Conservation (phyloP, 306 rosid species). For the Fragaria nilgerrensis region DNA sequence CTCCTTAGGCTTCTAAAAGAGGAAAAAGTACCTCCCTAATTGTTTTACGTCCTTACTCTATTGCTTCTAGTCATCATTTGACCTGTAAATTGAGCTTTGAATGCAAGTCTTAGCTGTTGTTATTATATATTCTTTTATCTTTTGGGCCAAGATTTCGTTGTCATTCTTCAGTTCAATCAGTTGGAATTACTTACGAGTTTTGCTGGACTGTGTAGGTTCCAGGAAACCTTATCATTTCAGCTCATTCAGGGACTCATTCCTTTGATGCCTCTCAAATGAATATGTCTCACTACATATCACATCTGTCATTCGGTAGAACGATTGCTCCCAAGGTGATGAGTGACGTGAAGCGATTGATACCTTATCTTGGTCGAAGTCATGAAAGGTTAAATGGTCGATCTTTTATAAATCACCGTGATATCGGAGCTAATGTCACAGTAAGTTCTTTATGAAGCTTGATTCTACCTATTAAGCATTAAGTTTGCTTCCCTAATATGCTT, state of each 20-base stretch:
- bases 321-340: conserved; percentile 57
- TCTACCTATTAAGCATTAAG: conserved; percentile 5
- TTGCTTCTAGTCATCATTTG: neutral
- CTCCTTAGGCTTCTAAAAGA: too few relatives aligned
- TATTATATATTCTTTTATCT: neutral
- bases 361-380: conserved; percentile 75
- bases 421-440: conserved; percentile 85
- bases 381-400: conserved; percentile 81
- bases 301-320: conserved; percentile 75
- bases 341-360: conserved; percentile 72
- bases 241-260: conserved; percentile 88
- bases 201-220: conserved; percentile 69
- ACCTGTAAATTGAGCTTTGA: neutral
- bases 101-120: neutral
- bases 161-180: neutral
- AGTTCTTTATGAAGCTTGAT: conserved; percentile 37
- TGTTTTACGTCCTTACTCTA: neutral
- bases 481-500: conserved; percentile 18
- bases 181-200: conserved; percentile 7
- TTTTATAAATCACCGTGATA: conserved; percentile 65
- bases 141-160: neutral
- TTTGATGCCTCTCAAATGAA: conserved; percentile 93
- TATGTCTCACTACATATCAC: conserved; percentile 86
- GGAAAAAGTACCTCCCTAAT: neutral
- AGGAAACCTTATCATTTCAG: conserved; percentile 75